phyloP scores from a whole-genome alignment of 352 stramenopile species.

The Phytophthora melonis region DNA sequence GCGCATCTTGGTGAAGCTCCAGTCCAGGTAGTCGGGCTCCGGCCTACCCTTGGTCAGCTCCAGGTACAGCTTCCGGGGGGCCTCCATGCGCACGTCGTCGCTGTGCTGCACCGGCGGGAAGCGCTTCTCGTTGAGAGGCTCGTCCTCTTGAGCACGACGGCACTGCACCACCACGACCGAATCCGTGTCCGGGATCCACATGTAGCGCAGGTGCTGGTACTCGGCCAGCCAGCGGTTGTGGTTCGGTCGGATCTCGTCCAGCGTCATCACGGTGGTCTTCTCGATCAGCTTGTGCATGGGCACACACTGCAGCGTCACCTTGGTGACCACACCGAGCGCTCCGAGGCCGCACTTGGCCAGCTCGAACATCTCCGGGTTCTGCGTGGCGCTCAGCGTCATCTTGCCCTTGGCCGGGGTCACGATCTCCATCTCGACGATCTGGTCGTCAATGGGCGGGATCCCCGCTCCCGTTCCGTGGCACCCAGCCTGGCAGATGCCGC shows the following conservation, averaged over 20 bases:
- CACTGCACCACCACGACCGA: conserved; percentile 95
- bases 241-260: conserved; percentile 86
- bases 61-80: conserved; percentile 84
- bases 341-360: conserved; percentile 96
- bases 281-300: conserved; percentile 94
- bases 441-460: conserved; percentile 97
- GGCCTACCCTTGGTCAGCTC: conserved; percentile 66
- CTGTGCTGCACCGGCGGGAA: conserved; percentile 59
- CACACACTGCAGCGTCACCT: conserved; percentile 97
- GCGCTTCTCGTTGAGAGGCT: conserved; percentile 46
- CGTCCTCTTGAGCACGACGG: conserved; percentile 60
- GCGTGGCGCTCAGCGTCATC: conserved; percentile 86
- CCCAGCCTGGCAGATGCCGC: conserved; percentile 95
- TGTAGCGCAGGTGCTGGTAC: conserved; percentile 95
- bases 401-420: conserved; percentile 94
- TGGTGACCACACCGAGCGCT: conserved; percentile 95
- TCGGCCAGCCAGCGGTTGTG: conserved; percentile 79
- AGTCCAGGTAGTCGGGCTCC: conserved; percentile 74
- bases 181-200: conserved; percentile 99
- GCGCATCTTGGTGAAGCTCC: conserved; percentile 87
- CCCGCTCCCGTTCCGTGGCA: conserved; percentile 96
- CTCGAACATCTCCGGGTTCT: conserved; percentile 90
- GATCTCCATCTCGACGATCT: conserved; percentile 96
- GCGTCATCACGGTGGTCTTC: conserved; percentile 92
- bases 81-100: conserved; percentile 74